Percentiles rank a stretch among this genome's conserved stretches.
Conservation (phyloP, 2,329 filamentous ascomycete genomes). For the Cercospora sesami region DNA sequence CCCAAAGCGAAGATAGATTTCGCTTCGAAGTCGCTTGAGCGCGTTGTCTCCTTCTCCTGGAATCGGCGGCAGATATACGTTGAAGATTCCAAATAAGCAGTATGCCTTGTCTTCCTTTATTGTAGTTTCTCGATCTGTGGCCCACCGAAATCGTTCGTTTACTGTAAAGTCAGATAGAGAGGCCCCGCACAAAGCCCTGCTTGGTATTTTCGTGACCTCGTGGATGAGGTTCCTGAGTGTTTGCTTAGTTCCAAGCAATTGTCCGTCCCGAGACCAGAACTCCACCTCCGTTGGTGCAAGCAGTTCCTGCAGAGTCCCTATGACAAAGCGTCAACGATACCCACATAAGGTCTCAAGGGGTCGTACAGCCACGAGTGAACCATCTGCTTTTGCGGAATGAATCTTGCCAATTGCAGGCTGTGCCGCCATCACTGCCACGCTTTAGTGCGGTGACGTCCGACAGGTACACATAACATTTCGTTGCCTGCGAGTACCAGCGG, state of each 20-base stretch:
- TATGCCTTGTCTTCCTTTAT: conserved; percentile 47
- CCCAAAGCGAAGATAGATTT: not conserved
- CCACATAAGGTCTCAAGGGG: no score
- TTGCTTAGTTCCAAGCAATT: not conserved
- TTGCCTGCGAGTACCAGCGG: not conserved
- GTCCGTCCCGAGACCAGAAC: not conserved
- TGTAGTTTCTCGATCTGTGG: not conserved
- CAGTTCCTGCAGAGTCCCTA: conserved; percentile 6
- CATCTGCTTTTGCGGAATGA: not conserved
- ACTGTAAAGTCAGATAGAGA: not conserved
- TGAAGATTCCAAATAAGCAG: conserved; percentile 48
- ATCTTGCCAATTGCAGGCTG: not conserved
- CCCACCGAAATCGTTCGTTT: not conserved
- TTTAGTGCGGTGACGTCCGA: not conserved
- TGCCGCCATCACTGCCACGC: not conserved
- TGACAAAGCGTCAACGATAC: not conserved
- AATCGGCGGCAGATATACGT: conserved; percentile 46
- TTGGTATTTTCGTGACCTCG: not conserved
- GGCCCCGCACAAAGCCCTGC: not conserved
- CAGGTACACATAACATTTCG: conserved; percentile 8
- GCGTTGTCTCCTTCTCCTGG: conserved; percentile 41
- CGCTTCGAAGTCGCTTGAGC: not conserved
- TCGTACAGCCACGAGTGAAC: conserved; percentile 9
- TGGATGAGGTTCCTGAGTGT: not conserved
- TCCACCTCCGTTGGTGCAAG: not conserved